Evolutionary conservation across 805 yeast species (phyloP).

Genomic region (Starmerella stigmatis): DNA sequence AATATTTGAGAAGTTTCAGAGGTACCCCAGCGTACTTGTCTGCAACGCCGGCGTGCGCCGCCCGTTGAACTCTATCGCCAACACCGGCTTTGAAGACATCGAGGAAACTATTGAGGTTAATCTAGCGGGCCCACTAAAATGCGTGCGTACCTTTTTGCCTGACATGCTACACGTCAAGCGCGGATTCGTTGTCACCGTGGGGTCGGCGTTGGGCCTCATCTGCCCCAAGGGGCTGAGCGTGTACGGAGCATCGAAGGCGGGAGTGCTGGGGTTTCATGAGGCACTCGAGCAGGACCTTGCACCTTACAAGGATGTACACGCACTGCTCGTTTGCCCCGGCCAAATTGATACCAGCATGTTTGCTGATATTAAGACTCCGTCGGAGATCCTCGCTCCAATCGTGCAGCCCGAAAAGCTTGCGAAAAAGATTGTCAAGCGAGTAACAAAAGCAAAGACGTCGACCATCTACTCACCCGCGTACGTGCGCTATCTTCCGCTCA

Average conservation of each 20-base stretch:
- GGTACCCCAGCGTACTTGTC: conserved; percentile 50
- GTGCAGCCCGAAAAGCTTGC: conserved; percentile 63
- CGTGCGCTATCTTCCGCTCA: conserved; percentile 59
- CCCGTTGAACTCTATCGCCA: conserved; percentile 28
- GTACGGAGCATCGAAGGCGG: conserved; percentile 88
- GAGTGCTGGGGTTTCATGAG: conserved; percentile 74
- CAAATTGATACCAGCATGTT: conserved; percentile 73
- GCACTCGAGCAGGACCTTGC: conserved; percentile 56
- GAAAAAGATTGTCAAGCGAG: conserved; percentile 40
- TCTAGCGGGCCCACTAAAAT: conserved; percentile 56
- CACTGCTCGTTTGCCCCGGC: conserved; percentile 77
- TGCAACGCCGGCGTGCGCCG: conserved; percentile 71
- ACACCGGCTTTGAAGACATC: conserved; percentile 48
- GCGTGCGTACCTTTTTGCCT: conserved; percentile 63
- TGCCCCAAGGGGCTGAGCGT: conserved; percentile 70
- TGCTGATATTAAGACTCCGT: conserved; percentile 61
- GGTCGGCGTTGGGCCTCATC: conserved; percentile 75
- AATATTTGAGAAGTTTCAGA: conserved; percentile 44
- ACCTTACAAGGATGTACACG: conserved; percentile 45
- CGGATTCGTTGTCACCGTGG: conserved; percentile 71
- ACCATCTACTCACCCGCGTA: conserved; percentile 65
- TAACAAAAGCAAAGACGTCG: conserved; percentile 53
- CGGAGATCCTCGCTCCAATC: conserved; percentile 68
- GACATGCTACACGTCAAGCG: conserved; percentile 49
- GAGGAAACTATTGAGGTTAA: conserved; percentile 57